phyloP scores from a whole-genome alignment of 345 rosid species.

The Brassica carinata region DNA sequence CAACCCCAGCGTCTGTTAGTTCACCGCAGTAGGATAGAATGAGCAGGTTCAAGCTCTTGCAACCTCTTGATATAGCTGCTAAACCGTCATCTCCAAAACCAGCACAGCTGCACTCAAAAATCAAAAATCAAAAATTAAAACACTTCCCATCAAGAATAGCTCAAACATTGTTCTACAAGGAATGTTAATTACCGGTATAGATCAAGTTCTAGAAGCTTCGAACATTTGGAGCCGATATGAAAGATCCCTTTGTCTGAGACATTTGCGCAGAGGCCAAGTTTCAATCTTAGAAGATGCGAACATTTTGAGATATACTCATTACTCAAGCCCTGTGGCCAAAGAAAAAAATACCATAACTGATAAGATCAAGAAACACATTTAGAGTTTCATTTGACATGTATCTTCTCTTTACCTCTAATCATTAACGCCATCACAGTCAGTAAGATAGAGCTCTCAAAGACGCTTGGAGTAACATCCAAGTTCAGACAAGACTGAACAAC shows the following conservation, averaged over 20 bases:
- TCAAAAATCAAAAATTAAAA: constrained; percentile 8
- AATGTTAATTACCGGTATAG: constrained; percentile 60
- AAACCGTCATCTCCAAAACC: constrained; percentile 75
- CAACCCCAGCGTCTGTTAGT: constrained; percentile 68
- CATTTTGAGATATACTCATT: constrained; percentile 58
- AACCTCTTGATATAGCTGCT: constrained; percentile 69
- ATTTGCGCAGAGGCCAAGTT: constrained; percentile 74
- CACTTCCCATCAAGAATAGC: constrained; percentile 1
- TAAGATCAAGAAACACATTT: constrained; percentile 1
- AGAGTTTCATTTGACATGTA: background rate
- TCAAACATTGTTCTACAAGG: background rate
- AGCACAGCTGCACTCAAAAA: constrained; percentile 51
- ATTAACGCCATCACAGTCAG: constrained; percentile 72
- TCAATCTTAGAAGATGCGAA: constrained; percentile 59
- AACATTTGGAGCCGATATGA: constrained; percentile 64
- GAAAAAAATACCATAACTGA: background rate
- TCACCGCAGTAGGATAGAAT: constrained; percentile 76
- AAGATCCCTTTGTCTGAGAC: constrained; percentile 72
- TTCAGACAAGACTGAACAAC: constrained; percentile 67
- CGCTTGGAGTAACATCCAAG: constrained; percentile 57
- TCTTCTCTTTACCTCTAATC: constrained; percentile 57
- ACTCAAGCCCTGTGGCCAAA: too few relatives aligned
- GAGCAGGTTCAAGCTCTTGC: constrained; percentile 75
- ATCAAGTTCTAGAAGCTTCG: constrained; percentile 70
- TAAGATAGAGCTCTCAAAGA: constrained; percentile 85